phyloP scores from a whole-genome alignment of 768 basidiomycete species.

The Clavaria fumosa region DNA sequence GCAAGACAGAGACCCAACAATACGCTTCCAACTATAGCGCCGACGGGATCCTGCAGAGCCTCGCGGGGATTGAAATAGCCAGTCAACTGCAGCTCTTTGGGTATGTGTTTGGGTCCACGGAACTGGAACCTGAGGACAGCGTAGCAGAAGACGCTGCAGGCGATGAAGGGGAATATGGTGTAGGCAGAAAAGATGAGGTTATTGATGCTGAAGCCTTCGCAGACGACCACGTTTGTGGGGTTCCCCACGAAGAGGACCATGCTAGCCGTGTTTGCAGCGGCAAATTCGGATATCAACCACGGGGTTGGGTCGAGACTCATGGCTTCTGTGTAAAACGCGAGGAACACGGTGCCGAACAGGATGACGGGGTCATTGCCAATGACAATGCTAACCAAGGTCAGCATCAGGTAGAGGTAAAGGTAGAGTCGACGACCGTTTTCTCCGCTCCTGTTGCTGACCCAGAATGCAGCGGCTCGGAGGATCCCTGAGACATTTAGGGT shows the following conservation, averaged over 20 bases:
- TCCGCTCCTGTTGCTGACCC: constrained; percentile 73
- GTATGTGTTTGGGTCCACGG: constrained; percentile 37
- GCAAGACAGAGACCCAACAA: constrained; percentile 53
- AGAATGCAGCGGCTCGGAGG: constrained; percentile 75
- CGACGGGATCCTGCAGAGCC: constrained; percentile 55
- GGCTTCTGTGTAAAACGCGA: constrained; percentile 74
- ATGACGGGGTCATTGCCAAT: constrained; percentile 95
- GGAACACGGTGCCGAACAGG: constrained; percentile 78
- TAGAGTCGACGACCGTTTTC: constrained; percentile 57
- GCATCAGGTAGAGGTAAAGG: constrained; percentile 70
- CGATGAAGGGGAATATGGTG: constrained; percentile 68
- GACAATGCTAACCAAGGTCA: constrained; percentile 58
- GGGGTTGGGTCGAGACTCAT: constrained; percentile 39
- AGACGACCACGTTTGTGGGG: constrained; percentile 87
- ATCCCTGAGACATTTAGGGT: constrained; percentile 84
- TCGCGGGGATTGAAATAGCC: constrained; percentile 33
- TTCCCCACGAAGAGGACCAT: constrained; percentile 75
- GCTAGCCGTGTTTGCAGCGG: constrained; percentile 65
- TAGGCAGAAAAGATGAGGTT: constrained; percentile 72
- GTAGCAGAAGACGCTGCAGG: constrained; percentile 47
- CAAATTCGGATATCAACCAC: constrained; percentile 66
- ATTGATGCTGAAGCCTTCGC: constrained; percentile 69
- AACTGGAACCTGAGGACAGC: constrained; percentile 45
- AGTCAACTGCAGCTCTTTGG: constrained; percentile 24
- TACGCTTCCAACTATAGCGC: constrained; percentile 59